A percentile compares a stretch with the other conserved stretches of the same genome.
Conservation (phyloP, 352 stramenopile genomes). For the Pythium graminicola region DNA sequence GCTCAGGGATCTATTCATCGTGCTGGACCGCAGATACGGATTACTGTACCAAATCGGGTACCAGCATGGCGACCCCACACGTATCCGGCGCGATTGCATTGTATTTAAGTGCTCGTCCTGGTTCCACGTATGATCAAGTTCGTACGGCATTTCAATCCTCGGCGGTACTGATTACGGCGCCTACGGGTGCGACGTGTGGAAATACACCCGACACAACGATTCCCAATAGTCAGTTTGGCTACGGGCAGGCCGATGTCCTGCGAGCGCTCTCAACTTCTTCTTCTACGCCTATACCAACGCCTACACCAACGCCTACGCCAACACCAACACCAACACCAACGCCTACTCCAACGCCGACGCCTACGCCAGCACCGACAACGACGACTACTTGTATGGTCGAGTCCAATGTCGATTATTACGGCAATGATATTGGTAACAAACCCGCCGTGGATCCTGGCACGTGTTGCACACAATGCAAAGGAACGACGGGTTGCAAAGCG, state of each 20-base stretch:
- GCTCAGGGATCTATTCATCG: constrained; percentile 9
- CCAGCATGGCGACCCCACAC: constrained; percentile 31
- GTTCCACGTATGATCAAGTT: constrained; percentile 12
- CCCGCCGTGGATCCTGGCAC: background rate
- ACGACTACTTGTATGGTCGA: background rate
- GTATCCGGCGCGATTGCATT: constrained; percentile 27
- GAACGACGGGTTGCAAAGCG: constrained; percentile 10
- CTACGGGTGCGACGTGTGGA: constrained; percentile 19
- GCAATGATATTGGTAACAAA: background rate
- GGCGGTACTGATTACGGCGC: background rate
- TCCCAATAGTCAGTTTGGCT: constrained; percentile 31
- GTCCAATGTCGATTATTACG: background rate
- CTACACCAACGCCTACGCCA: background rate
- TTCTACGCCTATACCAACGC: background rate
- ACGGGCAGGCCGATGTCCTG: constrained; percentile 23
- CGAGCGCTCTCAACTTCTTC: background rate
- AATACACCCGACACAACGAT: constrained; percentile 13
- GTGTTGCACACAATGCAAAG: background rate
- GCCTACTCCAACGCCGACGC: background rate
- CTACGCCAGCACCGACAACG: background rate
- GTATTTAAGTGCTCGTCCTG: constrained; percentile 17
- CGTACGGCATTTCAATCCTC: constrained; percentile 2
- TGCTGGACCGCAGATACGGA: constrained; percentile 4
- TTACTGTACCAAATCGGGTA: constrained; percentile 26
- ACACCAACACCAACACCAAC: background rate